phyloP scores from a whole-genome alignment of 2,329 filamentous ascomycete species.

The Alternaria triticimaculans region DNA sequence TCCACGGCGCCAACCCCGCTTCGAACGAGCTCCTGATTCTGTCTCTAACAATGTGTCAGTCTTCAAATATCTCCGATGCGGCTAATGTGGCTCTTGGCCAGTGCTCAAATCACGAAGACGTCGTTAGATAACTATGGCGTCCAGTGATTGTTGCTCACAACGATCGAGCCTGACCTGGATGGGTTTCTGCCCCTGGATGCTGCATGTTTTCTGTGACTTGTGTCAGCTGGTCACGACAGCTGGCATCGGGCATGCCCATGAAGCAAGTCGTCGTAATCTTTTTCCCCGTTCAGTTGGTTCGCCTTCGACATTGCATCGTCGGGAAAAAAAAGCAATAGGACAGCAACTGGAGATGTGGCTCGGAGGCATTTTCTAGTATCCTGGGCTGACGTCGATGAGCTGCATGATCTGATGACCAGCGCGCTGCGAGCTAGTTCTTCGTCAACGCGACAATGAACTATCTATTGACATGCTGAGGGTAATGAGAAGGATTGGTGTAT shows the following conservation, averaged over 20 bases:
- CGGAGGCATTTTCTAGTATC: not conserved
- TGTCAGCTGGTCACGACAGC: constrained; percentile 43
- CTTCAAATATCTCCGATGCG: constrained; percentile 14
- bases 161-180: constrained; percentile 3
- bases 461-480: not conserved
- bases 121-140: constrained; percentile 10
- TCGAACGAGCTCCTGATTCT: constrained; percentile 19
- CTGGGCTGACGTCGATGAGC: not conserved
- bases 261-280: constrained; percentile 34
- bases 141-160: constrained; percentile 19
- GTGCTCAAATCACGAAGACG: constrained; percentile 26
- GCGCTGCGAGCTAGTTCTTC: constrained; percentile 2
- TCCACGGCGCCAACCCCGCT: constrained; percentile 26
- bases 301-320: constrained; percentile 12
- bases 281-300: constrained; percentile 19
- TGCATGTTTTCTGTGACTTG: constrained; percentile 42
- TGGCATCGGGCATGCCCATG: constrained; percentile 24
- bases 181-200: constrained; percentile 32
- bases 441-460: not conserved
- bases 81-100: constrained; percentile 20
- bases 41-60: constrained; percentile 13
- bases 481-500: not conserved
- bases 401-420: not conserved
- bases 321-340: constrained; percentile 16
- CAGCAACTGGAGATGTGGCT: constrained; percentile 12